Conservation (phyloP, 495 filamentous ascomycete species). For the Neurospora africana region DNA sequence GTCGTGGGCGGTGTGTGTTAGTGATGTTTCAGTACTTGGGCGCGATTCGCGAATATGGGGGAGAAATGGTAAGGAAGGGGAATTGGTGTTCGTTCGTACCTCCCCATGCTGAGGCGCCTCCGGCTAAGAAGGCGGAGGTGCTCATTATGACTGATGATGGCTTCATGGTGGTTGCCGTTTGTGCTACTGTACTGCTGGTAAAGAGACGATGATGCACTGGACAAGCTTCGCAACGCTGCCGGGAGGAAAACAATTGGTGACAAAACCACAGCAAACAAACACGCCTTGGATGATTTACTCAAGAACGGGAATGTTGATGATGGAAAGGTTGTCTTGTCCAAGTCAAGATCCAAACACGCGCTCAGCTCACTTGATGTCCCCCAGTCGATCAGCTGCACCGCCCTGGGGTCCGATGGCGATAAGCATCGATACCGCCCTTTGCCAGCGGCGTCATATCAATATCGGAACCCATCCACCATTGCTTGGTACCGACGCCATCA, state of each 20-base stretch:
- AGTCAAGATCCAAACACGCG: neutral
- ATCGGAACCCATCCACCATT: too few relatives aligned
- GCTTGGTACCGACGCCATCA: neutral
- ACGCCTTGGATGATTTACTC: neutral
- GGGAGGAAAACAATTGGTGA: neutral
- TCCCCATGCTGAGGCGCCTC: constrained; percentile 17
- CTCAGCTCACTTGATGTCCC: neutral
- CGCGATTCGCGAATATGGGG: neutral
- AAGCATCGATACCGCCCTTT: neutral
- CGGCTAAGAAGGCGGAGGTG: constrained; percentile 10
- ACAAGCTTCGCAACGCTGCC: neutral
- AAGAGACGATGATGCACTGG: neutral
- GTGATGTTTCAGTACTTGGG: neutral
- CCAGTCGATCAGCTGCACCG: neutral
- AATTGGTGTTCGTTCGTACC: constrained; percentile 7
- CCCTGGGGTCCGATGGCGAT: neutral
- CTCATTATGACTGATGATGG: constrained; percentile 12
- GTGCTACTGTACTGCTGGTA: neutral
- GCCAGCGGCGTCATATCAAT: neutral
- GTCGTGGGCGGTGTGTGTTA: neutral
- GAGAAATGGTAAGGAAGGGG: neutral
- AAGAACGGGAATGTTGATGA: neutral
- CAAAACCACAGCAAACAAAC: neutral
- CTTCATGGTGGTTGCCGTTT: constrained; percentile 13
- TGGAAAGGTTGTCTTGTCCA: neutral